Evolutionary conservation across 2,329 filamentous ascomycete species (phyloP), one percentile per base, ranked within the genome.

Genomic region (Aspergillus calidoustus): DNA sequence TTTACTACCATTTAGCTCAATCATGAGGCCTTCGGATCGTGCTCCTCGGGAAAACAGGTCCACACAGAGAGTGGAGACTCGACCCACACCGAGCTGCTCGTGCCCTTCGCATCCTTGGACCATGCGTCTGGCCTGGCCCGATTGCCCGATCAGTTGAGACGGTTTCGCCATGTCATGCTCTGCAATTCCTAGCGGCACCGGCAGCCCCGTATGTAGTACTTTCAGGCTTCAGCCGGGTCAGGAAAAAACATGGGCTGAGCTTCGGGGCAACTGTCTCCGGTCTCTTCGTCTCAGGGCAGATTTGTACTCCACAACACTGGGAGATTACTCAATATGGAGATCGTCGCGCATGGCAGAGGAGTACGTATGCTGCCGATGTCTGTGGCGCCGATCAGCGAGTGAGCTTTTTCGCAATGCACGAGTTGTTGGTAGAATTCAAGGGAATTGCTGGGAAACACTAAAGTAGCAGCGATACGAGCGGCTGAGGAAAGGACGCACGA

Each of bases 311-410:
- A 19, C 13, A 22, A 41, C 19, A 13, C 4, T n/a, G 46, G 47
- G n/a, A 44, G 34, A 46, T 41, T 51, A 57, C 31, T 57, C 22
- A 51, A 57, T 30, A 31, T 57, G 47, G 34, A 17, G 55, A 57
- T 57, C 47, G 55, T 50, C 55, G 31, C 51, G 55, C 55, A 44
- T 49, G 28, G 6, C 46, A 50, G 28, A 43, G 54, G 54, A 38
- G 46, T 57, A 57, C 44, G 54, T 57, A 57, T 57, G 54, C 54
- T 50, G 54, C 44, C 54, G 22, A 7, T 50, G 5, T 41, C 30
- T 57, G 46, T 6, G 46, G 9, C 49, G 54, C 44, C 46, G 44
- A 50, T 57, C 54, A 41, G 38, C 17, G 3, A 46, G 28, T 22
- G 51, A 7, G 46, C 43, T 7, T 44, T 11, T 38, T 47, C 11